These are phyloP conservation scores for Penicillium sp. DNA, from an alignment of 2,329 filamentous ascomycete genomes.

Conservation along the genomic window DNA sequence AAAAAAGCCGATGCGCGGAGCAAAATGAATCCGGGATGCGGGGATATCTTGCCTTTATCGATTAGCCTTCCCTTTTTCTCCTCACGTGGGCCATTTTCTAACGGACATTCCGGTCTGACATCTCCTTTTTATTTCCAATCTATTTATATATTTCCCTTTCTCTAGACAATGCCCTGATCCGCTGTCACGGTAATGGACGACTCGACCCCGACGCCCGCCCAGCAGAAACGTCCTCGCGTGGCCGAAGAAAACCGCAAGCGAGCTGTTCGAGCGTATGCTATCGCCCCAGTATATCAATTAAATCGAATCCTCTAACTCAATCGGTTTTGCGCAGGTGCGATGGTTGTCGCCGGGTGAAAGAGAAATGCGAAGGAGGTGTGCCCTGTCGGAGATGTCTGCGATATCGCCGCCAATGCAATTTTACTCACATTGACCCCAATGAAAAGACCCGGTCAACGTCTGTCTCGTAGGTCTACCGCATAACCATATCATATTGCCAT, in stretches of 20 bases:
- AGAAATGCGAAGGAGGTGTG: conserved; percentile 58
- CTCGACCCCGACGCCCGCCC: conserved; percentile 27
- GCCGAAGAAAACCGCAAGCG: conserved; percentile 44
- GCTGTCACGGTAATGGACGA: conserved; percentile 35
- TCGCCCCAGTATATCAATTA: background rate
- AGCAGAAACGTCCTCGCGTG: conserved; percentile 42
- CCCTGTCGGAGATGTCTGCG: conserved; percentile 56
- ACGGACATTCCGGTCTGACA: background rate
- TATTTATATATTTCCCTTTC: background rate
- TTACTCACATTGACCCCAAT: conserved; percentile 42
- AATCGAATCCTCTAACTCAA: conserved; percentile 13
- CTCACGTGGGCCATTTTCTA: conserved; percentile 1
- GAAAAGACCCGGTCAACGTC: conserved; percentile 36
- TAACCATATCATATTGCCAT: background rate
- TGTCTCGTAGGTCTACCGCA: conserved; percentile 31
- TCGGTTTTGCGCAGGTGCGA: conserved; percentile 47
- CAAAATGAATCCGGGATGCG: conserved; percentile 1
- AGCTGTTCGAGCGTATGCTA: conserved; percentile 42
- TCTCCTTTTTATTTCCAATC: background rate
- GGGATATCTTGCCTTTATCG: conserved; percentile 7
- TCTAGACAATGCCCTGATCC: conserved; percentile 28
- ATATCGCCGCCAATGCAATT: conserved; percentile 53
- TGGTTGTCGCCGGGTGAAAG: conserved; percentile 56
- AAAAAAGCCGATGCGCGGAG: conserved; percentile 1
- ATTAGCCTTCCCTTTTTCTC: conserved; percentile 7